These are phyloP conservation scores for Monilinia aucupariae DNA, from an alignment of 2,329 filamentous ascomycete species.

Conservation along the genomic window DNA sequence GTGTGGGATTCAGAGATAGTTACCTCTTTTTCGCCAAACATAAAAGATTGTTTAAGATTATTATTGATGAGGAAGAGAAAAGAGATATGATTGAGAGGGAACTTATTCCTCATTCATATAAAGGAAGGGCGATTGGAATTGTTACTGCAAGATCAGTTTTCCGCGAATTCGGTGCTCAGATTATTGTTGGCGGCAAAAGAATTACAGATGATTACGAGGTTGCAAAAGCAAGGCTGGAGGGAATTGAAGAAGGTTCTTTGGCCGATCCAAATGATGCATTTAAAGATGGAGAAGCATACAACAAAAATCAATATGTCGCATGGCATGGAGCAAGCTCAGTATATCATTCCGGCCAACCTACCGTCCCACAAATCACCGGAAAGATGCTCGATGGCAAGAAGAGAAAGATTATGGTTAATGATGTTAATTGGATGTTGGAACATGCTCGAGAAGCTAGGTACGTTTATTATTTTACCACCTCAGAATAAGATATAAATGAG, in stretches of 20 bases:
- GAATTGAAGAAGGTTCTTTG: conserved; percentile 79
- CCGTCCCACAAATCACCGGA: conserved; percentile 67
- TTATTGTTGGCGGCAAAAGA: conserved; percentile 83
- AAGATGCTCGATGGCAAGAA: conserved; percentile 75
- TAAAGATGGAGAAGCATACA: conserved; percentile 77
- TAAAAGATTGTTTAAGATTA: conserved; percentile 93
- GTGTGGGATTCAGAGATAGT: conserved; percentile 94
- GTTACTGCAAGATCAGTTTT: conserved; percentile 96
- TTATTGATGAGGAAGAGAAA: conserved; percentile 96
- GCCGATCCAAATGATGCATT: conserved; percentile 87
- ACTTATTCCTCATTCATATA: conserved; percentile 97
- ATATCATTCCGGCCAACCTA: conserved; percentile 77
- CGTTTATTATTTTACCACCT: conserved; percentile 30
- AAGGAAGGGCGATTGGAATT: conserved; percentile 93
- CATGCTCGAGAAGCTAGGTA: conserved; percentile 89
- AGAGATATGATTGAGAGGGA: conserved; percentile 91
- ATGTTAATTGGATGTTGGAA: conserved; percentile 94
- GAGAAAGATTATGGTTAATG: conserved; percentile 80
- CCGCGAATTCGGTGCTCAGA: conserved; percentile 89
- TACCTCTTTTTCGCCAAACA: conserved; percentile 99
- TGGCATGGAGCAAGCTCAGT: conserved; percentile 97
- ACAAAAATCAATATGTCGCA: conserved; percentile 97
- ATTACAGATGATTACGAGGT: conserved; percentile 89
- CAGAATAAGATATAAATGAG: conserved; percentile 16
- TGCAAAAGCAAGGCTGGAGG: conserved; percentile 65